phyloP scores from a whole-genome alignment of 169 alveolate genomes.

The Theileria sp. region DNA sequence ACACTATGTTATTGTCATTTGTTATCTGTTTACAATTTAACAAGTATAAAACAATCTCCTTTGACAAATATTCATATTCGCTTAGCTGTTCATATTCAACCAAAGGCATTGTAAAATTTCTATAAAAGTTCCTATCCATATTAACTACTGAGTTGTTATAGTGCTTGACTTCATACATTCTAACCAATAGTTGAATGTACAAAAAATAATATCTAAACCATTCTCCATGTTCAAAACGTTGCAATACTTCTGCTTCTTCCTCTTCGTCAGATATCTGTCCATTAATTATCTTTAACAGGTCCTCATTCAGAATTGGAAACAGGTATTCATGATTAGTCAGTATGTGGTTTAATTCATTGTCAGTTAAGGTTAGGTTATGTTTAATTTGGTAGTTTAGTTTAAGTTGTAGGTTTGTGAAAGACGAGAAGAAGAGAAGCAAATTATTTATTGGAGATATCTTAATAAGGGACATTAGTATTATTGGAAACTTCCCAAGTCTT shows the following conservation, averaged over 20 bases:
- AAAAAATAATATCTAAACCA: conserved; percentile 13
- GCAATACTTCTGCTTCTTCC: background rate
- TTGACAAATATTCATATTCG: conserved; percentile 17
- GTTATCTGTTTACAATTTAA: conserved; percentile 18
- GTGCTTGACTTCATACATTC: conserved; percentile 55
- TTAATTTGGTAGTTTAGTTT: background rate
- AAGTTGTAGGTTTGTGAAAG: background rate
- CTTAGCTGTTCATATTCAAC: conserved; percentile 13
- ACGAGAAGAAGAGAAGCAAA: conserved; percentile 10
- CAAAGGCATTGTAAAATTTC: conserved; percentile 16
- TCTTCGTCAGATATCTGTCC: background rate
- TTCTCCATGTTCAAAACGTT: background rate
- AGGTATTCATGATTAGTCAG: background rate
- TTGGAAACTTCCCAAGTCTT: conserved; percentile 32
- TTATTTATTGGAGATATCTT: conserved; percentile 35
- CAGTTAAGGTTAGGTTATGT: background rate
- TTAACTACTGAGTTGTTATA: conserved; percentile 16
- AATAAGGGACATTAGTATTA: conserved; percentile 24
- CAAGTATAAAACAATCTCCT: conserved; percentile 4
- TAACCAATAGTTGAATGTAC: conserved; percentile 13
- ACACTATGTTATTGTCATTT: conserved; percentile 19
- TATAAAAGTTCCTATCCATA: conserved; percentile 27
- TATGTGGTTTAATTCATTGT: background rate
- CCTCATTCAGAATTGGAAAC: background rate
- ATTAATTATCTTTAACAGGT: background rate